Percentiles rank a stretch among this genome's conserved stretches.
phyloP scores from a whole-genome alignment of 768 basidiomycete genomes.

The Leccinum uliginosum region DNA sequence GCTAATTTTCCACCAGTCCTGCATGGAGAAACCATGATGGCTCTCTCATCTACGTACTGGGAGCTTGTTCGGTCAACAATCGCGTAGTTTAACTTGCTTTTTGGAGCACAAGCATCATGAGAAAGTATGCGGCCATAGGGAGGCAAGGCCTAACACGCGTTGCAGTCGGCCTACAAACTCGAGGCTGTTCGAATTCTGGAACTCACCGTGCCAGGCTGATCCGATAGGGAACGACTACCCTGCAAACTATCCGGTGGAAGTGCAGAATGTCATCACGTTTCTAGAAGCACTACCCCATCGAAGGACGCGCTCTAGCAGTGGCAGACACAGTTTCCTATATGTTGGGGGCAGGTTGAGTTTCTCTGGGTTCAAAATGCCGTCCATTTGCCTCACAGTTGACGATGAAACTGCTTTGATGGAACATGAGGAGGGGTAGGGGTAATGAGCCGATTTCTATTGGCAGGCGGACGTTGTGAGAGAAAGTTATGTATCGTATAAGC shows the following conservation, averaged over 20 bases:
- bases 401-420: too few relatives aligned
- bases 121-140: background rate
- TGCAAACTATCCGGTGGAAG: slow-evolving; percentile 22
- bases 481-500: too few relatives aligned
- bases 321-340: slow-evolving; percentile 21
- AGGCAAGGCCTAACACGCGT: too few relatives aligned
- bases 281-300: slow-evolving; percentile 26
- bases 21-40: slow-evolving; percentile 13
- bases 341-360: slow-evolving; percentile 19
- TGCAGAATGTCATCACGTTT: slow-evolving; percentile 19
- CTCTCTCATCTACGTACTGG: background rate
- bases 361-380: slow-evolving; percentile 25
- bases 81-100: slow-evolving; percentile 16
- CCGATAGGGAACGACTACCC: slow-evolving; percentile 24
- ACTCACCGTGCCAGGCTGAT: slow-evolving; percentile 16
- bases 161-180: slow-evolving; percentile 13
- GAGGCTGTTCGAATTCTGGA: background rate
- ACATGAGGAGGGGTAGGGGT: too few relatives aligned
- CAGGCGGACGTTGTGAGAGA: too few relatives aligned
- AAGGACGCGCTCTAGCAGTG: slow-evolving; percentile 18
- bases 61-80: slow-evolving; percentile 20
- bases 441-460: too few relatives aligned
- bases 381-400: slow-evolving; percentile 31
- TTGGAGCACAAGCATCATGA: slow-evolving; percentile 15
- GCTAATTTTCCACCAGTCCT: background rate